Evolutionary conservation across 805 yeast species (phyloP), one percentile per base, ranked within the genome.

Genomic region (Metschnikowia chrysomelidarum): DNA sequence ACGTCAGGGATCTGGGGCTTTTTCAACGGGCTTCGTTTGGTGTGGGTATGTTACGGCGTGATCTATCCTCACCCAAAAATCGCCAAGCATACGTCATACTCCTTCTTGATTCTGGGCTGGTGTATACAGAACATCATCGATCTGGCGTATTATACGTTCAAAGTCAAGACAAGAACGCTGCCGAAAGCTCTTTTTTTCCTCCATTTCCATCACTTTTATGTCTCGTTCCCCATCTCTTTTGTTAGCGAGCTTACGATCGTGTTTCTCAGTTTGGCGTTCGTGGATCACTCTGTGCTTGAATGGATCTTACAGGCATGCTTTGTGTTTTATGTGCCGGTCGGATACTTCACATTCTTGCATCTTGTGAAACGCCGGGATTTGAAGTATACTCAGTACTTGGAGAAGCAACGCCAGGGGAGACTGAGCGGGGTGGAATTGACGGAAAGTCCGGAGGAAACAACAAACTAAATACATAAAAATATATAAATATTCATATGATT

Each of bases 41-140:
- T 51, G 1, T 60, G 67, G 67, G 24, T 68, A 5, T 60, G 71
- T 47, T 68, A 60, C 43, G 68, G 63, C 4, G 67, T 68, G 15
- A 63, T 68, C 18, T 66, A 56, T 36, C 66, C 67, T 2, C 67
- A 62, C 38, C 71, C 72, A 4, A 59, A 51, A 28, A 48, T 67
- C 16, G 71, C 73, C 5, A 65, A 59, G 36, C 73, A 68, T 47
- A 59, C 64, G 2, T 47, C 66, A 6, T 68, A 67, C 47, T 62
- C 71, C 13, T 41, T 63, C 7, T 52, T 68, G 35, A 64, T 68
- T 5, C 7, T 50, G 9, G 43, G 62, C 15, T 67, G 71, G 71
- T 57, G 69, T 36, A n/a, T 54, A 19, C 50, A 52, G 28, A 44
- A 61, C 36, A 32, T 62, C 16, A 51, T 66, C 13, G 63, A 66